phyloP scores from a whole-genome alignment of 148 eudicot genomes.

The Simmondsia chinensis region DNA sequence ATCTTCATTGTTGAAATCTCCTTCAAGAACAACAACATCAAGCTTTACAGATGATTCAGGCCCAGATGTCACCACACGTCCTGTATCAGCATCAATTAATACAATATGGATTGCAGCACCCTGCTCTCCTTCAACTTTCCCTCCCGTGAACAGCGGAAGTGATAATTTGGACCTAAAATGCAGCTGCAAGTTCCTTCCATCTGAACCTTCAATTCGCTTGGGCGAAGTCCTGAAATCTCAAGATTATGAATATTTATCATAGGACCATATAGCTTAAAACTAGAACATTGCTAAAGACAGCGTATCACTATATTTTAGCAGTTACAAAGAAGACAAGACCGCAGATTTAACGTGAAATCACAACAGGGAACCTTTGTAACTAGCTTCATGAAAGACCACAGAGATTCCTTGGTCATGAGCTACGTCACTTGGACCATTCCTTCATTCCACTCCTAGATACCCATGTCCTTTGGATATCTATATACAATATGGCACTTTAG shows the following conservation, averaged over 20 bases:
- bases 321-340: too few species aligned
- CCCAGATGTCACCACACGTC: conserved; percentile 69
- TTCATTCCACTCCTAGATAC: too few species aligned
- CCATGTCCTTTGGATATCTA: too few species aligned
- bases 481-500: too few species aligned
- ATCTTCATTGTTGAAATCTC: conserved; percentile 90
- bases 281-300: too few species aligned
- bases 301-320: too few species aligned
- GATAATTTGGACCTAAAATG: conserved; percentile 71
- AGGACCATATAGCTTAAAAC: too few species aligned
- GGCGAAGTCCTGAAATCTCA: conserved; percentile 60
- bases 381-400: too few species aligned
- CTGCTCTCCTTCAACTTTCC: conserved; percentile 97
- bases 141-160: conserved; percentile 91
- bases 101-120: conserved; percentile 91
- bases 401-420: too few species aligned
- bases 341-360: too few species aligned
- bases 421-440: too few species aligned
- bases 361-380: too few species aligned
- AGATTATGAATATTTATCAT: neutral
- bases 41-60: conserved; percentile 71
- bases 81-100: conserved; percentile 55
- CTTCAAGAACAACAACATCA: conserved; percentile 86
- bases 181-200: conserved; percentile 81
- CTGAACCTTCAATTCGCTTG: conserved; percentile 82